Evolutionary conservation across 352 stramenopile genomes (phyloP), one percentile per base, ranked within the genome.

Genomic region (Hyaloperonospora brassicae): DNA sequence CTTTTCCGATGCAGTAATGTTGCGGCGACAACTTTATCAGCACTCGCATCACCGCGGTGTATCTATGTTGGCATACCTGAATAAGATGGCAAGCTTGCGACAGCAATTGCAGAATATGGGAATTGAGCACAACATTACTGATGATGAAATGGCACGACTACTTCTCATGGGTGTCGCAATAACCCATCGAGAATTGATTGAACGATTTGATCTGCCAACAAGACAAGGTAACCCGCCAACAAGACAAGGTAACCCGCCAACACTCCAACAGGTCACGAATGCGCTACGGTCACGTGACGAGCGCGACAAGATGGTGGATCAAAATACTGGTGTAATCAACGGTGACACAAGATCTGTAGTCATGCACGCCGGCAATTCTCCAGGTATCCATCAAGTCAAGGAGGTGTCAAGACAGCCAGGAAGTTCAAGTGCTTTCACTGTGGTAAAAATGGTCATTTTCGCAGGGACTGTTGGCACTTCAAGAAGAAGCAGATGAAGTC

Each of bases 161-260:
- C 11, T 48, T n/a, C 10, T 41, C 3, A 55, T 55, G 39, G 36
- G 36, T 5, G 49, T 55, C 0, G 14, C 49, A 5, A 21, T 38
- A 27, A 55, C 49, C 4, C 49, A 55, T 25, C 38, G 24, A 2
- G 49, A 47, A 24, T 27, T 40, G 0, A 9, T 55, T 5, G 49
- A 55, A n/a, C 49, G 40, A 17, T 55, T 55, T 31, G 49, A 55
- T n/a, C 14, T 48, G 12, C 49, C 49, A 1, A 41, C 25, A 23
- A n/a, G 39, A 23, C 39, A 43, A 12, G 39, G 49, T 10, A n/a
- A n/a, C n/a, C n/a, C n/a, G 9, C 51, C 51, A 14, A 50, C 40
- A 1, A 31, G 43, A n/a, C 42, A 52, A 31, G 27, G 27, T 31
- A 55, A 17, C 10, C 49, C 49, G 4, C 39, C 8, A 5, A 55